phyloP scores from a whole-genome alignment of 2,329 filamentous ascomycete genomes.

The Cladosporium sphaerospermum region DNA sequence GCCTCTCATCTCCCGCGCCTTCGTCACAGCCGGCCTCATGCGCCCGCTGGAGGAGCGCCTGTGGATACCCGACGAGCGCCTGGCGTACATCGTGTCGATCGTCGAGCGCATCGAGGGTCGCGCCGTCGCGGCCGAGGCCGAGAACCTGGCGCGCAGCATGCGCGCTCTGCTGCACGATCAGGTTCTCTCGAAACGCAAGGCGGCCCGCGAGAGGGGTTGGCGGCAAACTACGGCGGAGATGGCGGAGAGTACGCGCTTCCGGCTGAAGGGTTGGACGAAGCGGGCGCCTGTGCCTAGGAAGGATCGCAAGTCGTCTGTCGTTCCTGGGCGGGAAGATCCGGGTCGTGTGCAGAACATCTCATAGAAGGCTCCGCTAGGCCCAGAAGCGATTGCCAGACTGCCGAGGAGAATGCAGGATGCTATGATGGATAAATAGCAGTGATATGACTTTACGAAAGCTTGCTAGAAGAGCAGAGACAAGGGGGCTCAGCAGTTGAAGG shows the following conservation, averaged over 20 bases:
- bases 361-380: no score
- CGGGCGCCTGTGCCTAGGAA: not conserved
- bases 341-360: no score
- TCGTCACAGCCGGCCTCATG: constrained; percentile 46
- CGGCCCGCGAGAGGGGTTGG: not conserved
- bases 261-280: constrained; percentile 3
- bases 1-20: constrained; percentile 40
- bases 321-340: no score
- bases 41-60: not conserved
- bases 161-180: not conserved
- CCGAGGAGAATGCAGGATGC: no score
- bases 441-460: no score
- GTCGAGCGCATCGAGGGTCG: constrained; percentile 2
- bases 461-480: no score
- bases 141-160: not conserved
- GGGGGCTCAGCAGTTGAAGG: no score
- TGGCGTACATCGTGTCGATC: constrained; percentile 7
- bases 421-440: no score
- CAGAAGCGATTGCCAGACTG: no score
- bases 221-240: not conserved
- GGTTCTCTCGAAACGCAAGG: not conserved
- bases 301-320: no score
- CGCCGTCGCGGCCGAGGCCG: not conserved
- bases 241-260: not conserved
- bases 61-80: constrained; percentile 1